These are phyloP conservation scores for Laetiporus sulphureus DNA, from an alignment of 1,284 basidiomycete genomes.

Conservation along the genomic window DNA sequence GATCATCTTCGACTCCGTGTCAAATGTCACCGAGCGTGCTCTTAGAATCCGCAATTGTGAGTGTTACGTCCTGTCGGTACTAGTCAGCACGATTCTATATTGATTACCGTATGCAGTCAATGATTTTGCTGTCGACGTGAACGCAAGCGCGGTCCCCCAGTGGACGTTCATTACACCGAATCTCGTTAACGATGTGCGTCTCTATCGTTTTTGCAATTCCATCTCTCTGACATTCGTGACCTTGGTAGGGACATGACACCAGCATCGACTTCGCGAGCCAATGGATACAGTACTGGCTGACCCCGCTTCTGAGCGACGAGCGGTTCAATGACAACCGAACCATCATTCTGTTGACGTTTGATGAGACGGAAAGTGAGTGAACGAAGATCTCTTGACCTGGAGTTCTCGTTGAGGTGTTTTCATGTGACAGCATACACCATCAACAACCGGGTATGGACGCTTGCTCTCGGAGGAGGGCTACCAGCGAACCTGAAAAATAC, in stretches of 20 bases:
- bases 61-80: not conserved
- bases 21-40: conserved; percentile 34
- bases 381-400: conserved; percentile 31
- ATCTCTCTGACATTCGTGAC: not conserved
- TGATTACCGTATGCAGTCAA: conserved; percentile 32
- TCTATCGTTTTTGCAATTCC: not conserved
- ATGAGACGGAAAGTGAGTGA: conserved; percentile 42
- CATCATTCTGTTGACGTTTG: conserved; percentile 50
- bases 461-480: conserved; percentile 50
- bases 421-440: conserved; percentile 24
- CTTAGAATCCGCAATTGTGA: conserved; percentile 49
- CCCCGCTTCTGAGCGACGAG: conserved; percentile 40
- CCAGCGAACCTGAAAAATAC: conserved; percentile 37
- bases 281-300: conserved; percentile 50
- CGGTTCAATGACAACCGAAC: conserved; percentile 46
- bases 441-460: conserved; percentile 41
- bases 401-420: conserved; percentile 6
- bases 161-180: conserved; percentile 67
- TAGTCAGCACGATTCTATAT: not conserved
- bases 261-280: conserved; percentile 39
- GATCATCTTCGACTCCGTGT: conserved; percentile 45
- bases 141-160: conserved; percentile 46
- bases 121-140: conserved; percentile 48
- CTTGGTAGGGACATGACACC: conserved; percentile 43
- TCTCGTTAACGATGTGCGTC: conserved; percentile 39